Conservation (phyloP, 805 yeast genomes). For the Ogataea allantospora region DNA sequence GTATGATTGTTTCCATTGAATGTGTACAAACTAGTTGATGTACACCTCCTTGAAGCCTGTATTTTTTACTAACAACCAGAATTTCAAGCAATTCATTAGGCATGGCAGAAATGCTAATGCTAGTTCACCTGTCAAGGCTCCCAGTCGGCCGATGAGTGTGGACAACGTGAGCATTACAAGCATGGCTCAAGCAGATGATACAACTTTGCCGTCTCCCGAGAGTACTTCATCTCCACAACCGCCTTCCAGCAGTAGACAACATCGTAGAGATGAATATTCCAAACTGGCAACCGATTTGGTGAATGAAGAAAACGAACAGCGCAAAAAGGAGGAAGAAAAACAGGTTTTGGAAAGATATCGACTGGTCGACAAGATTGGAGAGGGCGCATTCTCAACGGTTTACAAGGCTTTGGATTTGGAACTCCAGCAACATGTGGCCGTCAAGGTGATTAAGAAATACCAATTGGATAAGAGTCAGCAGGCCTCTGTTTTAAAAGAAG, state of each 20-base stretch:
- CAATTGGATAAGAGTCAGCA: constrained; percentile 61
- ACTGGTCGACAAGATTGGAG: constrained; percentile 50
- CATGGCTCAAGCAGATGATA: not conserved
- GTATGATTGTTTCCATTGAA: not conserved
- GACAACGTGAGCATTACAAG: constrained; percentile 7
- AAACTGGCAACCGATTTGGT: constrained; percentile 34
- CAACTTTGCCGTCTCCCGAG: constrained; percentile 1
- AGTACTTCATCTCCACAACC: constrained; percentile 5
- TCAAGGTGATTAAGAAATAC: constrained; percentile 64
- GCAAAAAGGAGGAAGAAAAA: constrained; percentile 21
- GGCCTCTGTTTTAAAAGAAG: constrained; percentile 76
- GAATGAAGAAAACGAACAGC: constrained; percentile 29
- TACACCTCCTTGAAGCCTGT: not conserved
- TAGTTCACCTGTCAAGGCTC: constrained; percentile 4
- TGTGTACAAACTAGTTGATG: not conserved
- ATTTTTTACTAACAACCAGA: constrained; percentile 30
- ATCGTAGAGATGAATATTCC: constrained; percentile 29
- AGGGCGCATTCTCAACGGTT: constrained; percentile 60
- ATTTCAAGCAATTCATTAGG: constrained; percentile 42
- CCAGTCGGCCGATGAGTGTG: constrained; percentile 8
- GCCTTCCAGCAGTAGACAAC: constrained; percentile 15
- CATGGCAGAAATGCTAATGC: constrained; percentile 36
- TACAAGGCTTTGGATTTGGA: constrained; percentile 44
- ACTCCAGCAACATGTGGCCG: constrained; percentile 45
- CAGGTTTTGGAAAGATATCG: constrained; percentile 38